Conservation (phyloP, 1,284 basidiomycete species). For the Xerocomus amazonicus region DNA sequence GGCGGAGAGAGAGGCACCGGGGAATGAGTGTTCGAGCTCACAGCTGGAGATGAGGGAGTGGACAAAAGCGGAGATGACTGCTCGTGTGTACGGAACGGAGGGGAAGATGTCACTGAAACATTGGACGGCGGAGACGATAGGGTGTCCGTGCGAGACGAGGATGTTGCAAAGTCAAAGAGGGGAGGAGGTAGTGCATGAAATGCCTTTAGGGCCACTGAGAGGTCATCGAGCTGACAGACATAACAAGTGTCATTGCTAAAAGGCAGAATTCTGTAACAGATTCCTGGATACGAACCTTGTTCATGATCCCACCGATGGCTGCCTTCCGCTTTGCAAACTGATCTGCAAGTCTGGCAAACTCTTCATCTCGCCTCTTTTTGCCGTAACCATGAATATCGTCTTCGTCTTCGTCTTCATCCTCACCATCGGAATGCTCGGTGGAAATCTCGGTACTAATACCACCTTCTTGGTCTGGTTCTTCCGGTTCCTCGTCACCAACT, state of each 20-base stretch:
- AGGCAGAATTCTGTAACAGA: not conserved
- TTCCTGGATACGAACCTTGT: conserved; percentile 45
- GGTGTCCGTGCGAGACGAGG: conserved; percentile 31
- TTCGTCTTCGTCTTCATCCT: conserved; percentile 45
- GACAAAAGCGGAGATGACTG: conserved; percentile 3
- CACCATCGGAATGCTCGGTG: conserved; percentile 30
- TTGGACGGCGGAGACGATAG: conserved; percentile 20
- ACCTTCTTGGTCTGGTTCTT: conserved; percentile 17
- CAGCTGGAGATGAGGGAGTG: conserved; percentile 8
- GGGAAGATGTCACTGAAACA: conserved; percentile 13
- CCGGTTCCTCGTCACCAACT: conserved; percentile 27
- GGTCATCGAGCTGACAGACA: conserved; percentile 40
- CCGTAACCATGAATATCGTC: conserved; percentile 39
- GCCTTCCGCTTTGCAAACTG: conserved; percentile 66
- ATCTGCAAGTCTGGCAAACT: conserved; percentile 61
- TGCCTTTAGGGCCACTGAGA: conserved; percentile 42
- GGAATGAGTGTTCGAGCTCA: not conserved
- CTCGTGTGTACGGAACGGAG: conserved; percentile 2
- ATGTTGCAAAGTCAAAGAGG: conserved; percentile 33
- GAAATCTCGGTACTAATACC: conserved; percentile 16
- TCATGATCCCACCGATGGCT: conserved; percentile 67
- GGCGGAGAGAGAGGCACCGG: conserved; percentile 10
- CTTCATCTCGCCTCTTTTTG: conserved; percentile 51
- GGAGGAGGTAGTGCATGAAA: conserved; percentile 48
- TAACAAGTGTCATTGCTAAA: not conserved